Conservation (phyloP, 768 basidiomycete species). For the Mycena kentingensis region DNA sequence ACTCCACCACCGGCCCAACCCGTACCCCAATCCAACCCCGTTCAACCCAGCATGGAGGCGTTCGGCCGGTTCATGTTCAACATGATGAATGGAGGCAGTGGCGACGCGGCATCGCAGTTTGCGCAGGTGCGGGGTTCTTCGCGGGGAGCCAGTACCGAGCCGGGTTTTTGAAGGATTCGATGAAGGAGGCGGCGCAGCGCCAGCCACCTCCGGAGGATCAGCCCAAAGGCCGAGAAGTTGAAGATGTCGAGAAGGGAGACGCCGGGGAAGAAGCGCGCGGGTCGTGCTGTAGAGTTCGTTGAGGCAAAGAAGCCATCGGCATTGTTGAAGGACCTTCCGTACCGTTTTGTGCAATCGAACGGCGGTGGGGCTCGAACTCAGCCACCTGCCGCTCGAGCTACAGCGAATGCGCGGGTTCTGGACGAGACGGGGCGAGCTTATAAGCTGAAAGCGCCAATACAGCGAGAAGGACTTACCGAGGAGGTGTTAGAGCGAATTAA, state of each 20-base stretch:
- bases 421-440: constrained; percentile 5
- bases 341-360: background rate
- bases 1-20: background rate
- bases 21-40: no score
- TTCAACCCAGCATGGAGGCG: background rate
- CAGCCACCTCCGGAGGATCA: constrained; percentile 4
- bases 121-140: no score
- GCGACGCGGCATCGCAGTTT: background rate
- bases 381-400: background rate
- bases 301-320: background rate
- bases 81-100: background rate
- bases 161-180: constrained; percentile 12
- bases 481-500: constrained; percentile 15
- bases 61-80: background rate
- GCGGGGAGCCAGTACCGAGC: no score
- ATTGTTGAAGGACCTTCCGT: constrained; percentile 1
- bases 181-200: constrained; percentile 3
- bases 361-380: constrained; percentile 9
- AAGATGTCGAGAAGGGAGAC: background rate
- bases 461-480: constrained; percentile 9
- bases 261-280: no score
- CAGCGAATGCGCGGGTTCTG: background rate
- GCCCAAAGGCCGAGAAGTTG: background rate
- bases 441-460: constrained; percentile 9
- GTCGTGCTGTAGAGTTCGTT: no score